Evolutionary conservation across 495 filamentous ascomycete genomes (phyloP).

Genomic region (Aspergillus olivimuriae): DNA sequence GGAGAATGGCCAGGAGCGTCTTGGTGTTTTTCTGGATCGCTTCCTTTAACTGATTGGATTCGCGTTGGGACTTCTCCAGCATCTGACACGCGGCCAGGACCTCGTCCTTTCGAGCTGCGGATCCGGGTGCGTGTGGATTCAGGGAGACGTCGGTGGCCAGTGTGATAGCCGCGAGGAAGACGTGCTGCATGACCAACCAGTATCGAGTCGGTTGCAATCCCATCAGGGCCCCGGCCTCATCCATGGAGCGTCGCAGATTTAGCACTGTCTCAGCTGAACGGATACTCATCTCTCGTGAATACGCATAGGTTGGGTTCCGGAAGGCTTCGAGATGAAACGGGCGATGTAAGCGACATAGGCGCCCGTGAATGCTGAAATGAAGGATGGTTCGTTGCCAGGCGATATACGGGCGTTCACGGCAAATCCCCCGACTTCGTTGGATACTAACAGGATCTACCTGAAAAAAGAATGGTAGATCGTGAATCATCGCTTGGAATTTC

Average conservation of each 20-base stretch:
- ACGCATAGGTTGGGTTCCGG: conserved; percentile 21
- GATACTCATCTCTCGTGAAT: conserved; percentile 21
- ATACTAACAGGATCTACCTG: conserved; percentile 16
- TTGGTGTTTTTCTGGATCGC: conserved; percentile 22
- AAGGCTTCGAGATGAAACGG: conserved; percentile 22
- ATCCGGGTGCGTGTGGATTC: conserved; percentile 17
- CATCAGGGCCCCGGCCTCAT: conserved; percentile 11
- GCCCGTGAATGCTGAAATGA: conserved; percentile 20
- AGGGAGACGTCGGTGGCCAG: conserved; percentile 26
- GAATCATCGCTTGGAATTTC: conserved; percentile 14
- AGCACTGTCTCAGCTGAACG: conserved; percentile 22
- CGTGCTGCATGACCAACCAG: conserved; percentile 22
- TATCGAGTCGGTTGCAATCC: conserved; percentile 14
- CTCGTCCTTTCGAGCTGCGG: conserved; percentile 15
- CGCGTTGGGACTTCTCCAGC: conserved; percentile 17
- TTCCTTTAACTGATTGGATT: conserved; percentile 16
- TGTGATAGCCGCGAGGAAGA: conserved; percentile 24
- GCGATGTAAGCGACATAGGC: conserved; percentile 26
- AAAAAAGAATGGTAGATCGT: conserved; percentile 17
- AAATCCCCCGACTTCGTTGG: conserved; percentile 14
- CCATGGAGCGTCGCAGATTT: conserved; percentile 21
- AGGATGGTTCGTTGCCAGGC: conserved; percentile 15
- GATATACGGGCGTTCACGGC: conserved; percentile 20
- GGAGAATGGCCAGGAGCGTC: conserved; percentile 19
- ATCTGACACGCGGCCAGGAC: conserved; percentile 19